Base-by-base conservation (phyloP, 2,329 filamentous ascomycete species). In the Fusarium clavum region DNA sequence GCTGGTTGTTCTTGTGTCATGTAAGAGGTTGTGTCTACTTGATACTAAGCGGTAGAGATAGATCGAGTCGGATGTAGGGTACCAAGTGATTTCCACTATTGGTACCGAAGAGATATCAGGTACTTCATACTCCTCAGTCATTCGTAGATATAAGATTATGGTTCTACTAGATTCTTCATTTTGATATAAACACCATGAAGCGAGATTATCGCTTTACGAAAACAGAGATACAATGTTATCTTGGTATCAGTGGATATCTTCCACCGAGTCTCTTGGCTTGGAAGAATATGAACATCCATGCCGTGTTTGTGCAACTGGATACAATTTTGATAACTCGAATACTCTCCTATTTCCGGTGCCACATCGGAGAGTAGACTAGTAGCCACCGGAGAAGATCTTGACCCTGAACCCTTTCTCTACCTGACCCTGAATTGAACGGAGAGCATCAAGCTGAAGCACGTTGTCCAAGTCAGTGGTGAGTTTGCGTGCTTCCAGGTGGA, bases 401-500 rank as follows among this genome's bases (percentile, higher is more conserved):
- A 54, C 45, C 52, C 45, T 55, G 29, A 55, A 27, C 41, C 18
- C 34, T 38, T 38, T 38, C 34, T 38, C 34, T n/a, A 12, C 34
- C 30, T 41, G 48, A 52, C 24, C 49, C 32, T 52, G 49, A 52
- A 25, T 24, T 64, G 45, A 69, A 69, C 56, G 30, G 49, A 52
- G 57, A 69, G 41, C 30, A 65, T 27, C 40, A 45, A 45, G 29
- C 52, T 48, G 48, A 60, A 54, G 66, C 67, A 64, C 46, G 67
- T 71, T 71, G 67, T 55, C 48, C 45, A 59, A 59, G 27, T 27
- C 41, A 68, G 54, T 70, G 67, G 67, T 56, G 47, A 52, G 67
- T 61, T 70, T 70, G 67, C 67, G 57, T 68, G 62, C 63, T 70
- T 25, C 20, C 11, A 45, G 49, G 67, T 70, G 67, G 67, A 68